Evolutionary conservation across 2,329 filamentous ascomycete genomes (phyloP).

Genomic region (Boeremia lycopersici): DNA sequence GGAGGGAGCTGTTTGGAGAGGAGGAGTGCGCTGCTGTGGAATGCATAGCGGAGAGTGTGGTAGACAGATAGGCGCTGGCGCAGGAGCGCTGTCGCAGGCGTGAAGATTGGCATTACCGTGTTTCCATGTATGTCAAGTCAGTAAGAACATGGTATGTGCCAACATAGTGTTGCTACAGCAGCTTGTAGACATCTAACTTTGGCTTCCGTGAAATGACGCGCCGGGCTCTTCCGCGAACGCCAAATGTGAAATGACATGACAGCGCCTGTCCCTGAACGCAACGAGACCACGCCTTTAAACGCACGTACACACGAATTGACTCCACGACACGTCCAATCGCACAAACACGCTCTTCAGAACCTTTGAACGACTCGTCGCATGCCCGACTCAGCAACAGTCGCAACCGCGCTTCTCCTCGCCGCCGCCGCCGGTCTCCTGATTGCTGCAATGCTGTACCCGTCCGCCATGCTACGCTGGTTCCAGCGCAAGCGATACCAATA

Average conservation of each 20-base stretch:
- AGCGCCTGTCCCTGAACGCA: slow-evolving; percentile 5
- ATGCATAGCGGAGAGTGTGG: slow-evolving; percentile 19
- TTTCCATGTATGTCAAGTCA: background rate
- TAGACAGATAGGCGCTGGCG: slow-evolving; percentile 21
- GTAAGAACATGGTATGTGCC: background rate
- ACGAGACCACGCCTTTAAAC: background rate
- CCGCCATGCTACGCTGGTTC: slow-evolving; percentile 77
- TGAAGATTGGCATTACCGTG: slow-evolving; percentile 17
- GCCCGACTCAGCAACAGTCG: slow-evolving; percentile 43
- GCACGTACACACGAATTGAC: background rate
- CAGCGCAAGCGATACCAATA: slow-evolving; percentile 97
- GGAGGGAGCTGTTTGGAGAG: slow-evolving; percentile 61
- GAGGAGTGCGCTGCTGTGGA: slow-evolving; percentile 9
- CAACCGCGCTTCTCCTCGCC: slow-evolving; percentile 43
- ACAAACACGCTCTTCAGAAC: background rate
- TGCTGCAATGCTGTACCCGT: slow-evolving; percentile 55
- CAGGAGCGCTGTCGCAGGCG: slow-evolving; percentile 3
- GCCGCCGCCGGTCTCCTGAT: slow-evolving; percentile 49
- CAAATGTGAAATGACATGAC: slow-evolving; percentile 18
- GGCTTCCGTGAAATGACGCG: slow-evolving; percentile 1
- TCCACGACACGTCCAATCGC: background rate
- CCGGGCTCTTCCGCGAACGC: slow-evolving; percentile 14
- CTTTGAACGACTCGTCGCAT: slow-evolving; percentile 20
- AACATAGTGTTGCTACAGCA: background rate
- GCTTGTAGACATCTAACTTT: background rate